Evolutionary conservation across 495 filamentous ascomycete genomes (phyloP).

Genomic region (Penicillium silybi): DNA sequence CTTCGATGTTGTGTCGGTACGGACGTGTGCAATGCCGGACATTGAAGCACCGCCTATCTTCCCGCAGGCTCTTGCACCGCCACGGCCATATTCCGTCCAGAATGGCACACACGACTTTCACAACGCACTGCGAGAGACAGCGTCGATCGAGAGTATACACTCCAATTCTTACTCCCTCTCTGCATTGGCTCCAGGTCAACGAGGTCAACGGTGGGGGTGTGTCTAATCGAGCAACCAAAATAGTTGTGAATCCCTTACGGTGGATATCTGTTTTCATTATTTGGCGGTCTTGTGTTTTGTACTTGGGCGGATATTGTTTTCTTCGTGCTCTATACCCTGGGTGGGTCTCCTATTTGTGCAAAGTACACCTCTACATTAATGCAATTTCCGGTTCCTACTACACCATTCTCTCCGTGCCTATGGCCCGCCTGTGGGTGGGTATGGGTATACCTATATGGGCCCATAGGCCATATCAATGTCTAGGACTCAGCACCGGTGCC

Average conservation of each 20-base stretch:
- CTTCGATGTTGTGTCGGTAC: constrained; percentile 5
- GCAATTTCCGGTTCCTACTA: too few species aligned
- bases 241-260: background rate
- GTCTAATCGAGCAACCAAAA: background rate
- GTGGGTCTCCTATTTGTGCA: background rate
- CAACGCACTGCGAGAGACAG: constrained; percentile 14
- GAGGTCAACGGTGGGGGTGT: constrained; percentile 4
- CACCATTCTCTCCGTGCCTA: too few species aligned
- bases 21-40: background rate
- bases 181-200: constrained; percentile 1
- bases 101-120: constrained; percentile 19
- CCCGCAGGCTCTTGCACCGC: background rate
- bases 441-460: too few species aligned
- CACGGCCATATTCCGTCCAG: background rate
- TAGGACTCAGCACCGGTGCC: too few species aligned
- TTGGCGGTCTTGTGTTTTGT: background rate
- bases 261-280: background rate
- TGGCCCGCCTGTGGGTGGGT: too few species aligned
- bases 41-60: background rate
- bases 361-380: background rate
- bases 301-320: background rate
- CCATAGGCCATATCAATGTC: too few species aligned
- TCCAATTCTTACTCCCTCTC: background rate
- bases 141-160: constrained; percentile 5
- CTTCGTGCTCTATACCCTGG: constrained; percentile 4